phyloP scores from a whole-genome alignment of 495 filamentous ascomycete species.

The Podospora pseudocomata region DNA sequence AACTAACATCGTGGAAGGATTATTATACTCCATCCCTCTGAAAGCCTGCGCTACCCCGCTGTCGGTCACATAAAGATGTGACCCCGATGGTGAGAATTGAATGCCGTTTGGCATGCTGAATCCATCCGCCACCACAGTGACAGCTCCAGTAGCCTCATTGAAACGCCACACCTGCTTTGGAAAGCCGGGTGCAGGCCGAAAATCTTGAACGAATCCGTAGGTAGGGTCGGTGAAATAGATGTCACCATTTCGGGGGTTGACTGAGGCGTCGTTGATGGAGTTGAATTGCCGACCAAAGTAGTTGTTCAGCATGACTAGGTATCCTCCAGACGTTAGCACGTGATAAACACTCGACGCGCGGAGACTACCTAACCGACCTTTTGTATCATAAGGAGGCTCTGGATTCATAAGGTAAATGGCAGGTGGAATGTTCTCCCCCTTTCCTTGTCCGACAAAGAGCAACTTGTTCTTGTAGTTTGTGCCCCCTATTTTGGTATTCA shows the following conservation, averaged over 20 bases:
- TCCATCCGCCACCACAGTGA: constrained; percentile 53
- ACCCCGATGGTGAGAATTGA: constrained; percentile 52
- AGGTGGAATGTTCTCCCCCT: constrained; percentile 41
- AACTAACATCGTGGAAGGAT: constrained; percentile 40
- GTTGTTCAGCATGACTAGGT: constrained; percentile 43
- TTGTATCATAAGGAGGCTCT: constrained; percentile 47
- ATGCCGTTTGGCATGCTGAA: constrained; percentile 57
- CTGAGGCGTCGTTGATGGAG: constrained; percentile 55
- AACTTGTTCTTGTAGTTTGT: constrained; percentile 48
- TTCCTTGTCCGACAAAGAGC: constrained; percentile 46
- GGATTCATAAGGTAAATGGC: constrained; percentile 48
- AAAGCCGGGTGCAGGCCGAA: constrained; percentile 49
- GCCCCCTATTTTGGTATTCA: constrained; percentile 33
- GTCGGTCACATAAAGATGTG: constrained; percentile 54
- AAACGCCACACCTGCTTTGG: constrained; percentile 57
- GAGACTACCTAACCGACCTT: constrained; percentile 27
- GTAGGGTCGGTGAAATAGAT: constrained; percentile 64
- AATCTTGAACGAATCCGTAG: constrained; percentile 59
- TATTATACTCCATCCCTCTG: constrained; percentile 35
- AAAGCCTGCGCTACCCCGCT: constrained; percentile 46
- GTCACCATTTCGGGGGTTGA: constrained; percentile 49
- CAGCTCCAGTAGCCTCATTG: constrained; percentile 42
- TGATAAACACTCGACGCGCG: neutral
- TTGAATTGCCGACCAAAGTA: constrained; percentile 60
- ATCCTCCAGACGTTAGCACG: neutral